These are phyloP conservation scores for Bocquillonia castaneifolia DNA, from an alignment of 441 rosid genomes.

Conservation along the genomic window DNA sequence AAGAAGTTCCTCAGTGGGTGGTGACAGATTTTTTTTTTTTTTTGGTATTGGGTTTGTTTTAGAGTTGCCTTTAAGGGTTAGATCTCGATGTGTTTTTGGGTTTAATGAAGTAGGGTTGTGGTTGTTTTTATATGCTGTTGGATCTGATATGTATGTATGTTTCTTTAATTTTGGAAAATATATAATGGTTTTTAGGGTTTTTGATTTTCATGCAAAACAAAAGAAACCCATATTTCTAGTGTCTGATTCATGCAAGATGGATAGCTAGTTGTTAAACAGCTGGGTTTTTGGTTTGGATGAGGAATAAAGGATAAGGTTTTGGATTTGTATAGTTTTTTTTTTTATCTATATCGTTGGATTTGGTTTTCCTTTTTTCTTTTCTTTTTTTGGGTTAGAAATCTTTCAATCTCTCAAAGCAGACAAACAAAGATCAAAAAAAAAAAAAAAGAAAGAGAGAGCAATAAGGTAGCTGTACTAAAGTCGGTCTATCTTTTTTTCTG, in stretches of 20 bases:
- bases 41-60: neutral
- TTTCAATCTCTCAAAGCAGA: slow-evolving; percentile 9
- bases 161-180: too few species aligned
- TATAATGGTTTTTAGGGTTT: slow-evolving; percentile 15
- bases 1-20: too few species aligned
- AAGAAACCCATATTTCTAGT: slow-evolving; percentile 37
- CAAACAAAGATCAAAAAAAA: slow-evolving; percentile 10
- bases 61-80: neutral
- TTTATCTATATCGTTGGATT: slow-evolving; percentile 22
- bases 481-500: too few species aligned
- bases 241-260: too few species aligned
- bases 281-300: too few species aligned
- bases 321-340: slow-evolving; percentile 10
- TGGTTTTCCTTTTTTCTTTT: slow-evolving; percentile 5
- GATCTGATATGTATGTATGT: slow-evolving; percentile 45
- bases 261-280: too few species aligned
- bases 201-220: slow-evolving; percentile 40
- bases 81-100: slow-evolving; percentile 17
- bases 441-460: neutral
- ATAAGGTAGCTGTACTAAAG: neutral
- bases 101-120: slow-evolving; percentile 16
- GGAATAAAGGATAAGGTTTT: slow-evolving; percentile 33
- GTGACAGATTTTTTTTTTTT: too few species aligned
- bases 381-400: too few species aligned
- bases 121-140: slow-evolving; percentile 18